Conservation (phyloP, 345 rosid species). For the Brassica rapa region DNA sequence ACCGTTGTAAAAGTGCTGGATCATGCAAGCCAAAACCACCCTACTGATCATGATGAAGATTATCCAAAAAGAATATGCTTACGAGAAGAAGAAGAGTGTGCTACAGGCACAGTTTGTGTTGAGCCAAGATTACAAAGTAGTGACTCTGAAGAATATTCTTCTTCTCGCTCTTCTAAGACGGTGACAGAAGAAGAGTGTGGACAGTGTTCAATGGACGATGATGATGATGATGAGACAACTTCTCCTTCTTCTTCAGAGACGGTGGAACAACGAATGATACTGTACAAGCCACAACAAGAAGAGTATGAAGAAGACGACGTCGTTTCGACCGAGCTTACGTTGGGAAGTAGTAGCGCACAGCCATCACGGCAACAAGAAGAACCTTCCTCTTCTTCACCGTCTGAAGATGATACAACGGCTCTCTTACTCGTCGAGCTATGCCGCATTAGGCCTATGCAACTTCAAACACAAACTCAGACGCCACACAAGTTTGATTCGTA, state of each 20-base stretch:
- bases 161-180: neutral
- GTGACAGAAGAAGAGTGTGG: neutral
- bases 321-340: constrained; percentile 37
- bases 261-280: neutral
- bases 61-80: neutral
- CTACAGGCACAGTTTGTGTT: neutral
- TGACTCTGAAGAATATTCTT: constrained; percentile 8
- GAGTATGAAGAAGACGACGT: neutral
- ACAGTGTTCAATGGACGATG: constrained; percentile 30
- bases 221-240: neutral
- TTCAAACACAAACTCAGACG: neutral
- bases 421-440: constrained; percentile 67
- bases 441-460: constrained; percentile 28
- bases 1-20: neutral
- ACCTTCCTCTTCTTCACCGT: constrained; percentile 3
- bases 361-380: constrained; percentile 25
- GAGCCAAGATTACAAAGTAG: constrained; percentile 49
- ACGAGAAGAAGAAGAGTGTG: neutral
- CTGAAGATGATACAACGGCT: constrained; percentile 56
- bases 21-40: neutral
- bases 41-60: neutral
- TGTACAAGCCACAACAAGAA: neutral
- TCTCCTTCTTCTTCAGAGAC: constrained; percentile 5
- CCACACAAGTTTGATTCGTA: constrained; percentile 19
- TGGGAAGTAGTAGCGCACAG: constrained; percentile 43